A percentile compares a stretch with the other conserved stretches of the same genome.
Conservation (phyloP, 1,139 yeast species). For the Yamadazyma membranifaciens region DNA sequence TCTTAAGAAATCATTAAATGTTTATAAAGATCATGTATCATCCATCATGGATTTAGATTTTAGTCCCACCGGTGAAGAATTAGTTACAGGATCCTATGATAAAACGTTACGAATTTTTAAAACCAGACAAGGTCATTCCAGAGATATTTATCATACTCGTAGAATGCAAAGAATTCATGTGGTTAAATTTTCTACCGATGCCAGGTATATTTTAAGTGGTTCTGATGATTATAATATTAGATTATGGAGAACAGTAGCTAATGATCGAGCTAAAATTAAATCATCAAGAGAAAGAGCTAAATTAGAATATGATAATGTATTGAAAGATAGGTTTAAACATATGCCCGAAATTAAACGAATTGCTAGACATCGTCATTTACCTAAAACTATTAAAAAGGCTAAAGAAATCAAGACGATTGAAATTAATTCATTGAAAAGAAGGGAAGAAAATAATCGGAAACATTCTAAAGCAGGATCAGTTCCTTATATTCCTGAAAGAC, state of each 20-base stretch:
- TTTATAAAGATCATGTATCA: conserved; percentile 93
- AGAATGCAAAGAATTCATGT: conserved; percentile 95
- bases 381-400: conserved; percentile 83
- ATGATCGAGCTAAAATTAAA: conserved; percentile 79
- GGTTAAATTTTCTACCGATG: conserved; percentile 82
- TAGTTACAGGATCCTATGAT: conserved; percentile 95
- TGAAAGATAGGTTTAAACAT: conserved; percentile 88
- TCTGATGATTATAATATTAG: conserved; percentile 96
- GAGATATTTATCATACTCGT: conserved; percentile 94
- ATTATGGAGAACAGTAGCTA: conserved; percentile 86
- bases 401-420: conserved; percentile 80
- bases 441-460: conserved; percentile 79
- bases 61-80: conserved; percentile 94
- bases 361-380: conserved; percentile 88
- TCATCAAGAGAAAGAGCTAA: conserved; percentile 78
- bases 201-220: conserved; percentile 83
- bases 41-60: conserved; percentile 95
- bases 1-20: conserved; percentile 72
- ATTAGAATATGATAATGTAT: conserved; percentile 85
- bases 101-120: conserved; percentile 83
- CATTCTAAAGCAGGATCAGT: conserved; percentile 71
- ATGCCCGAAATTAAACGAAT: conserved; percentile 96
- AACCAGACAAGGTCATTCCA: conserved; percentile 80
- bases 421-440: conserved; percentile 66
- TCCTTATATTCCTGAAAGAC: conserved; percentile 68